phyloP scores from a whole-genome alignment of 805 yeast species.

The Clavispora santaluciae region DNA sequence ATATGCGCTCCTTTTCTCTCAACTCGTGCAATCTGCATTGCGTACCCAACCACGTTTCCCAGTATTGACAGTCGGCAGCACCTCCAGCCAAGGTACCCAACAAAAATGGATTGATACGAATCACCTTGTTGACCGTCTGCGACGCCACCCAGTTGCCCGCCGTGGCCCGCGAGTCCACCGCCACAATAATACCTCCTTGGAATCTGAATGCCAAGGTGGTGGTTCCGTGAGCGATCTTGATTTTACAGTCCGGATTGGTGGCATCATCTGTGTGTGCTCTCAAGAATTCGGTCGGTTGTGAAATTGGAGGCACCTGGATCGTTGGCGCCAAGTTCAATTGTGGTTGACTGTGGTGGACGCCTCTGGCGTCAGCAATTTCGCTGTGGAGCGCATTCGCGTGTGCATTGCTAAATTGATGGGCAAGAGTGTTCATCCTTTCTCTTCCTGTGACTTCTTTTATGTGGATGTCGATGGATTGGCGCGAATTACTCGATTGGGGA shows the following conservation, averaged over 20 bases:
- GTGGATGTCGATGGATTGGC: not conserved
- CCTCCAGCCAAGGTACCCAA: constrained; percentile 99
- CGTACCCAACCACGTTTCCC: constrained; percentile 99
- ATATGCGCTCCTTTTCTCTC: constrained; percentile 89
- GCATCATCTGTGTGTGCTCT: constrained; percentile 98
- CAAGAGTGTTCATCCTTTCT: constrained; percentile 34
- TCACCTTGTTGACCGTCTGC: constrained; percentile 95
- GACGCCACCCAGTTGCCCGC: constrained; percentile 98
- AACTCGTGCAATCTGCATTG: constrained; percentile 94
- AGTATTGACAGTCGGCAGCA: constrained; percentile 98
- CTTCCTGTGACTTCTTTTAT: not conserved
- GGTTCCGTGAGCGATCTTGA: constrained; percentile 98
- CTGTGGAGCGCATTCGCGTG: constrained; percentile 21
- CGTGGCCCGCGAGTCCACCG: constrained; percentile 97
- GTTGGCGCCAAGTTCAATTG: constrained; percentile 50
- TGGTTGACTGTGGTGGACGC: constrained; percentile 14
- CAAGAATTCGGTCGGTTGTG: constrained; percentile 85
- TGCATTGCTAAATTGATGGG: constrained; percentile 32
- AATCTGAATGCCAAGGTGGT: constrained; percentile 95
- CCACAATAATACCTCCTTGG: constrained; percentile 91
- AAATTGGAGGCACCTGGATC: constrained; percentile 73
- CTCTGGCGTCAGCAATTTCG: constrained; percentile 27
- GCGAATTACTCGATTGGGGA: not conserved
- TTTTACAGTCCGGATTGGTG: constrained; percentile 85
- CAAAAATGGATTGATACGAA: constrained; percentile 90